Base-by-base conservation (phyloP, 768 basidiomycete genomes). In the Suillus spraguei region DNA sequence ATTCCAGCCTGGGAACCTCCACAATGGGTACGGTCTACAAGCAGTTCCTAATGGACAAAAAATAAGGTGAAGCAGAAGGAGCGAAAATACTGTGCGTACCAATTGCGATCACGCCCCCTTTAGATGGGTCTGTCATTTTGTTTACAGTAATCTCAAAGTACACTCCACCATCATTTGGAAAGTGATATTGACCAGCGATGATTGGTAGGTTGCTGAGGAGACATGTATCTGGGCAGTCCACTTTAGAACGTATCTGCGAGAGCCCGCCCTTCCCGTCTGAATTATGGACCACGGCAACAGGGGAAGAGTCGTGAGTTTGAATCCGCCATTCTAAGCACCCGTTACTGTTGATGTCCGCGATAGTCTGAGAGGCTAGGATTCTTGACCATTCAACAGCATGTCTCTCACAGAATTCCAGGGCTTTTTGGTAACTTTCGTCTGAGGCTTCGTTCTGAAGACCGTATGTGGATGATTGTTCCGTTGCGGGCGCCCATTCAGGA, bases 1-100 rank as follows among this genome's bases (percentile, higher is more conserved):
- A 68, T 91, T 87, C 89, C 89, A 90, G 4, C 89, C 89, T 46
- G 89, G 89, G 49, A 89, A 78, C 22, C 88, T 82, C 79, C 84
- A 89, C 1, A 75, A 72, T 0, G 88, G 89, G 66, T 89, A 89
- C 4, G 89, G 88, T 20, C 78, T 78, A 68, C 87, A 89, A 13
- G 86, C 78, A 1, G 85, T 88, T 9, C 89, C 88, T 89, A 54
- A 58, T 9, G 4, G 46, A 24, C 56, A n/a, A 35, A 36, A 2
- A 13, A 44, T 38, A 46, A 46, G 59, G 59, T 54, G 65, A 11
- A 10, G 11, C 38, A 9, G 14, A 33, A 22, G 33, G 14, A n/a
- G 32, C 24, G 38, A 20, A 17, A 28, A 7, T n/a, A 46, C 28
- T 28, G 28, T 24, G 2, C 77, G 50, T 55, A 87, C 88, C 89